Evolutionary conservation across 129 eudicot genomes (phyloP), one percentile per base, ranked within the genome.

Genomic region (Tagetes erecta): DNA sequence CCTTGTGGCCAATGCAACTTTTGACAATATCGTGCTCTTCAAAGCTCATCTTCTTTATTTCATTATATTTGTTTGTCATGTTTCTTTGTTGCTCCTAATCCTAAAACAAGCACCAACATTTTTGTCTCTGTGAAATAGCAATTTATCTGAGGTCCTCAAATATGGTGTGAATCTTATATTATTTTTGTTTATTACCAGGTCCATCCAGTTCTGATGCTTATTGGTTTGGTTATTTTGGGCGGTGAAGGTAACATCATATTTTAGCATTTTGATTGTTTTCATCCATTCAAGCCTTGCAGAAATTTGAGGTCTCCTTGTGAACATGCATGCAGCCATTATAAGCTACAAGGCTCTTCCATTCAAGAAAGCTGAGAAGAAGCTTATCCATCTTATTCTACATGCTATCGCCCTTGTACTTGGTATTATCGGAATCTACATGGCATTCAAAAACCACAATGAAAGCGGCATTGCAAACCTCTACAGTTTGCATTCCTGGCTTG

Each of bases 401-500:
- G 95, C 85, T 5, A 80, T 89, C 9, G 97, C 99, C 64, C 83
- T 95, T 20, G 40, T 84, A 72, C 99, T 95, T n/a, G 99, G 97
- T 53, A 91, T 87, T 31, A 71, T 91, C 7, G 99, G 99, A 36
- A 82, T 95, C 10, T 91, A 84, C 63, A 82, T 84, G 60, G 99
- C 97, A 12, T 95, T 95, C 88, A 95, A 95, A 79, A 80, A 14
- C 77, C 97, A 95, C 68, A 95, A 95, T 45, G 99, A 95, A 74
- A 88, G 90, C 72, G 84, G 85, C 46, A 52, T 95, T 67, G 90
- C 88, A 79, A 95, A 95, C 68, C 83, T 95, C 20, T 95, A 95
- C 92, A 95, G 99, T 75, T 83, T 95, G 77, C 99, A 95, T 78
- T 95, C 99, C 36, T 95, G 99, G 99, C 57, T 95, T 37, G 99